These are phyloP conservation scores for Herpetomonas samuelpessoai DNA, from an alignment of 208 protist species.

Conservation along the genomic window DNA sequence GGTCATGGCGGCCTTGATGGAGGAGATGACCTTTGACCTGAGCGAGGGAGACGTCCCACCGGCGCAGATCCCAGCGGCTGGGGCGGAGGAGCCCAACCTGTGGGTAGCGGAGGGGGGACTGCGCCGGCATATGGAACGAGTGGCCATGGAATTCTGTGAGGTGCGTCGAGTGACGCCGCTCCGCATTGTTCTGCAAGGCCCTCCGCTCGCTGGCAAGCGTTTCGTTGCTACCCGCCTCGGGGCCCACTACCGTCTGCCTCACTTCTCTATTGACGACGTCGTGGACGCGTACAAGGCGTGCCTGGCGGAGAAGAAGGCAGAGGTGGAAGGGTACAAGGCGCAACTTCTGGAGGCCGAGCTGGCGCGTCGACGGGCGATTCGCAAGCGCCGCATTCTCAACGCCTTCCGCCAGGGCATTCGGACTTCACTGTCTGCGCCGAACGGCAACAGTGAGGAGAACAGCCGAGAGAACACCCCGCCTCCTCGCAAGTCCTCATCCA, in stretches of 20 bases:
- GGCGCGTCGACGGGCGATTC: constrained; percentile 41
- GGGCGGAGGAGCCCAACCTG: constrained; percentile 10
- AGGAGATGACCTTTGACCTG: constrained; percentile 42
- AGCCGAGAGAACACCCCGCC: neutral
- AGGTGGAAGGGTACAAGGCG: constrained; percentile 22
- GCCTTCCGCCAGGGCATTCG: constrained; percentile 5
- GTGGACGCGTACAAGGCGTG: constrained; percentile 59
- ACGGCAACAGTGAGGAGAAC: neutral
- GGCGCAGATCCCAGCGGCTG: neutral
- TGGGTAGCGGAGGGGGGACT: constrained; percentile 86
- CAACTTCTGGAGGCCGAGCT: constrained; percentile 37
- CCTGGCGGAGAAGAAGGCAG: constrained; percentile 26
- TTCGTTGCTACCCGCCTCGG: constrained; percentile 53
- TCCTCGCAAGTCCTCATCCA: neutral
- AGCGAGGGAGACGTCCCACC: constrained; percentile 15
- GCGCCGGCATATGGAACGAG: constrained; percentile 46
- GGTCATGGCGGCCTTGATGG: constrained; percentile 70
- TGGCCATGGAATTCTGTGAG: constrained; percentile 77
- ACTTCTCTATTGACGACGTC: constrained; percentile 57
- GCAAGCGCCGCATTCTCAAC: constrained; percentile 51
- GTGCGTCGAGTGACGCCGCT: constrained; percentile 71
- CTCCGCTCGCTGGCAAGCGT: constrained; percentile 88
- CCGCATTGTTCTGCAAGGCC: constrained; percentile 82
- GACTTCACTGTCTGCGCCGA: neutral
- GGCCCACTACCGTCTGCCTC: constrained; percentile 77